phyloP scores from a whole-genome alignment of 1,284 basidiomycete genomes.

The Coriolopsis trogii region DNA sequence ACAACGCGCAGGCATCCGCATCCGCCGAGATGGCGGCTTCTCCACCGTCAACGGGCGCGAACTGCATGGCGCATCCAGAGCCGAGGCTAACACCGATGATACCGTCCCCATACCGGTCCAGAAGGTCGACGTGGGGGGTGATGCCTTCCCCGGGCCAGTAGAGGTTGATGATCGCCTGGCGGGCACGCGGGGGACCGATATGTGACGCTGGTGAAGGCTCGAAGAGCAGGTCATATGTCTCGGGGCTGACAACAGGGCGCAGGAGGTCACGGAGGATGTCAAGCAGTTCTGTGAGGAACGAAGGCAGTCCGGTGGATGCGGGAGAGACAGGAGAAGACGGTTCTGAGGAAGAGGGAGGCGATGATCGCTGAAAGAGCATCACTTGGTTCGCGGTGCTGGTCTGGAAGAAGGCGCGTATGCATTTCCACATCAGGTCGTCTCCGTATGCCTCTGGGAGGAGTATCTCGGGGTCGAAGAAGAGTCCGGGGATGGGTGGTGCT shows the following conservation, averaged over 20 bases:
- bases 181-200: conserved; percentile 43
- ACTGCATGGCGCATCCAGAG: conserved; percentile 76
- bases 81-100: conserved; percentile 80
- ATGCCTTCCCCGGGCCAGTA: conserved; percentile 84
- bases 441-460: conserved; percentile 54
- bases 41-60: conserved; percentile 37
- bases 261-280: conserved; percentile 50
- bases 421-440: conserved; percentile 50
- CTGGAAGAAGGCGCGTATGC: conserved; percentile 61
- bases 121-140: conserved; percentile 75
- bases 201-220: conserved; percentile 35
- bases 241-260: conserved; percentile 46
- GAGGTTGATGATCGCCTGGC: conserved; percentile 81
- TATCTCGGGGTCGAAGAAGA: conserved; percentile 60
- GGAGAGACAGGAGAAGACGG: not conserved
- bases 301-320: conserved; percentile 47
- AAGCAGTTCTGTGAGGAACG: conserved; percentile 57
- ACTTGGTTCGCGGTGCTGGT: conserved; percentile 61
- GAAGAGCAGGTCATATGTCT: conserved; percentile 57
- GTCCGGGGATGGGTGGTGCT: conserved; percentile 60
- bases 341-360: not conserved
- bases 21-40: not conserved
- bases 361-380: conserved; percentile 72
- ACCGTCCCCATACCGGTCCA: conserved; percentile 76
- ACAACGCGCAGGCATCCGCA: conserved; percentile 40